phyloP scores from a whole-genome alignment of 768 basidiomycete genomes.

The Suillus subluteus region DNA sequence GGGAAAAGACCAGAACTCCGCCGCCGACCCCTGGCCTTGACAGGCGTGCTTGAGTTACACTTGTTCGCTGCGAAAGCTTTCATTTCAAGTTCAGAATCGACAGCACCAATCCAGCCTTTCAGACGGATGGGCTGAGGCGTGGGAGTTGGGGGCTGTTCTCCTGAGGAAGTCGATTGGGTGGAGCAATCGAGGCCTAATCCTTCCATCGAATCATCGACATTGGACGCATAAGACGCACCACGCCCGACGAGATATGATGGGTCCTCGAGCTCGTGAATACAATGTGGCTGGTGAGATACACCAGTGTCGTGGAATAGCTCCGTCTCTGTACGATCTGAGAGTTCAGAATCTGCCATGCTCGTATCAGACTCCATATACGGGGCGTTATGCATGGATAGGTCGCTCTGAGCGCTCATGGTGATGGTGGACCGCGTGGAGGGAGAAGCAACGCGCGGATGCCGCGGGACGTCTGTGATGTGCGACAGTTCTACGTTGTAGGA shows the following conservation, averaged over 20 bases:
- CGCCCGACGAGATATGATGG: slow-evolving; percentile 31
- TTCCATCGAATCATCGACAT: slow-evolving; percentile 7
- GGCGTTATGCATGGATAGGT: slow-evolving; percentile 32
- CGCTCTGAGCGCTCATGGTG: slow-evolving; percentile 37
- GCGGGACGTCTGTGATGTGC: slow-evolving; percentile 32
- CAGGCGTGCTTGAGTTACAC: slow-evolving; percentile 33
- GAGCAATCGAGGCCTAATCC: slow-evolving; percentile 5
- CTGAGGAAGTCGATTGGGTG: slow-evolving; percentile 2
- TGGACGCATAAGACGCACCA: slow-evolving; percentile 14
- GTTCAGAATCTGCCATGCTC: slow-evolving; percentile 10
- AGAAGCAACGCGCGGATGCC: slow-evolving; percentile 36
- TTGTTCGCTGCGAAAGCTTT: slow-evolving; percentile 47
- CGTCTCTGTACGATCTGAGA: slow-evolving; percentile 1
- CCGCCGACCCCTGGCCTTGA: slow-evolving; percentile 22
- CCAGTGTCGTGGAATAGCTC: slow-evolving; percentile 9
- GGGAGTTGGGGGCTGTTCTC: slow-evolving; percentile 22
- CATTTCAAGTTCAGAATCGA: slow-evolving; percentile 57
- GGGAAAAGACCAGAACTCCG: slow-evolving; percentile 8
- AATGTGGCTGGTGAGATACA: slow-evolving; percentile 34
- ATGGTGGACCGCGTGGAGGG: slow-evolving; percentile 39
- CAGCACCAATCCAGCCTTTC: slow-evolving; percentile 55
- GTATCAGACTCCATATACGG: slow-evolving; percentile 25
- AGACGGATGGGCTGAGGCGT: slow-evolving; percentile 45
- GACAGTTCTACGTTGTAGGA: slow-evolving; percentile 18
- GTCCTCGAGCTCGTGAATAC: slow-evolving; percentile 59